These are phyloP conservation scores for Eimeria brunetti DNA, from an alignment of 169 alveolate species.

Conservation along the genomic window DNA sequence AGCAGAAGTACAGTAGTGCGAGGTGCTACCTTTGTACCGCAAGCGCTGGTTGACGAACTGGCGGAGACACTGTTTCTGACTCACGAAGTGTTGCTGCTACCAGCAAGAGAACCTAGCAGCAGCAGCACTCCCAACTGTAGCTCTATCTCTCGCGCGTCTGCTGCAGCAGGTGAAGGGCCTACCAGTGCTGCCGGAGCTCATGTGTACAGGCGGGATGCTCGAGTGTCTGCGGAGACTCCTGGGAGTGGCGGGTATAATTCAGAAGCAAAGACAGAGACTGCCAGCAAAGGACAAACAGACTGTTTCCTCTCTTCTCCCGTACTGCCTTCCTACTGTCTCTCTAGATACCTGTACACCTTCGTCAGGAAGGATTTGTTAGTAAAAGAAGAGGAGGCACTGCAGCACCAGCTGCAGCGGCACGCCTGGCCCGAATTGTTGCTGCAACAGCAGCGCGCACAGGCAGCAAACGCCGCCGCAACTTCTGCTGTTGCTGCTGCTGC, in stretches of 20 bases:
- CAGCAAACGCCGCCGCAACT: neutral
- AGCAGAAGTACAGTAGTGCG: neutral
- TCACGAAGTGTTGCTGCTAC: slow-evolving; percentile 17
- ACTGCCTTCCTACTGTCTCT: neutral
- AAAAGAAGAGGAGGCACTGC: slow-evolving; percentile 1
- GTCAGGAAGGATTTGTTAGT: neutral
- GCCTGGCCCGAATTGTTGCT: slow-evolving; percentile 39
- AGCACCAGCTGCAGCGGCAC: slow-evolving; percentile 2
- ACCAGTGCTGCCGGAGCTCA: neutral
- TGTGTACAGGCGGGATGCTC: too few relatives aligned
- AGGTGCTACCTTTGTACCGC: neutral
- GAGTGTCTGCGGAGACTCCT: neutral
- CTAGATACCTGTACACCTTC: neutral
- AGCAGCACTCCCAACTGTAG: neutral
- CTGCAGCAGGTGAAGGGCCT: neutral
- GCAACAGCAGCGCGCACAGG: neutral
- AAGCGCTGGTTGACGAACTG: slow-evolving; percentile 40
- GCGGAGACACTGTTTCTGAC: slow-evolving; percentile 35
- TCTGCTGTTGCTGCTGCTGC: neutral
- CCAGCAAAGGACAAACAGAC: neutral
- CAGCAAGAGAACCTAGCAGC: neutral
- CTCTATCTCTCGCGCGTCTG: neutral
- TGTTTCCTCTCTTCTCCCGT: slow-evolving; percentile 2
- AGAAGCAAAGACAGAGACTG: neutral
- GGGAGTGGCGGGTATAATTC: neutral